Percentiles rank a stretch among this genome's conserved stretches.
Conservation (phyloP, 169 alveolate genomes). For the Eimeria necatrix region DNA sequence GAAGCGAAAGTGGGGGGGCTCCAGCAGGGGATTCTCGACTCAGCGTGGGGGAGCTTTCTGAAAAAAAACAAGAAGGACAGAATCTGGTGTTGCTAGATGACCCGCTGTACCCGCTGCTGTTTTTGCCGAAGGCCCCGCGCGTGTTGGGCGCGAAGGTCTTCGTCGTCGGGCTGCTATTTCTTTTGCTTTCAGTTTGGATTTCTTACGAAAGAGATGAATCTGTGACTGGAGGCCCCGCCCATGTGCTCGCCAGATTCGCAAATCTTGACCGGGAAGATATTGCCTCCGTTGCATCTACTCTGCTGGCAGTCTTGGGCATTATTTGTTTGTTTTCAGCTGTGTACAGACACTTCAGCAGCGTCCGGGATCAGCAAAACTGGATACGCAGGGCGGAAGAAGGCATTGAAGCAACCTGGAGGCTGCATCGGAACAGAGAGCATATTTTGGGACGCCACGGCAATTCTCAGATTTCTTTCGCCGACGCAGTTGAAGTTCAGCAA, state of each 20-base stretch:
- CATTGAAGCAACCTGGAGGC: neutral
- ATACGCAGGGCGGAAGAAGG: slow-evolving; percentile 12
- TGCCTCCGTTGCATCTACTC: neutral
- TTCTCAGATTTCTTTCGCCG: neutral
- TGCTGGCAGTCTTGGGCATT: neutral
- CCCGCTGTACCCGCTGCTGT: slow-evolving; percentile 6
- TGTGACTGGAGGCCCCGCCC: neutral
- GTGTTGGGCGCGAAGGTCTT: neutral
- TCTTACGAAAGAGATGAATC: neutral
- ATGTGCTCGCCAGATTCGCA: neutral
- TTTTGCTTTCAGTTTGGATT: neutral
- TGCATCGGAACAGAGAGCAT: neutral
- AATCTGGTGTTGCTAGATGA: neutral
- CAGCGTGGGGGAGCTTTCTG: neutral
- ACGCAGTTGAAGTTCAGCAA: neutral
- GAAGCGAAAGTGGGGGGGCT: neutral
- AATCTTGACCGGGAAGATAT: slow-evolving; percentile 16
- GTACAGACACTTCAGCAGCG: neutral
- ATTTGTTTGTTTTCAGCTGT: neutral
- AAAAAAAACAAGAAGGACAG: neutral
- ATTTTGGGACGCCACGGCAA: neutral
- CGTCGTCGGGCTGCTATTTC: neutral
- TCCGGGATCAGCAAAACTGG: neutral
- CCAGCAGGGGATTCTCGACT: neutral
- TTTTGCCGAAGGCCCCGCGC: neutral